These are phyloP conservation scores for Diaporthe caulivora DNA, from an alignment of 2,329 filamentous ascomycete genomes.

Conservation along the genomic window DNA sequence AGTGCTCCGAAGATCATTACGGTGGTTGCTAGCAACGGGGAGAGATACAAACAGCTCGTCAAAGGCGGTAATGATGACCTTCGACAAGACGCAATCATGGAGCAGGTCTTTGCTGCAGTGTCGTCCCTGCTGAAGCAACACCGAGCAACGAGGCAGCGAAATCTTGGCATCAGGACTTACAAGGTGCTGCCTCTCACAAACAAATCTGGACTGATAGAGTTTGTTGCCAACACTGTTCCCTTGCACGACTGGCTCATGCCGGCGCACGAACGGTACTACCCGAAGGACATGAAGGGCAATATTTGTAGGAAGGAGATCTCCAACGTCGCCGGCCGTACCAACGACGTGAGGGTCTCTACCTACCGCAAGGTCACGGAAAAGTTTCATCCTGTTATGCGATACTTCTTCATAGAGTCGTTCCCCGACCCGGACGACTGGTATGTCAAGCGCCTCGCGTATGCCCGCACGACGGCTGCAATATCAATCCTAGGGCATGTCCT, in stretches of 20 bases:
- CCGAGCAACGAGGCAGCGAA: slow-evolving; percentile 86
- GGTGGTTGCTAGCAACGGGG: slow-evolving; percentile 81
- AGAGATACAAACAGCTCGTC: slow-evolving; percentile 87
- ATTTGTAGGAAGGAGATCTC: slow-evolving; percentile 85
- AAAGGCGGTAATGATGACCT: slow-evolving; percentile 97
- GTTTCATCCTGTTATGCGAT: slow-evolving; percentile 93
- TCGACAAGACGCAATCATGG: slow-evolving; percentile 98
- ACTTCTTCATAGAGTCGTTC: slow-evolving; percentile 97
- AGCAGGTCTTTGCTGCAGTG: slow-evolving; percentile 97
- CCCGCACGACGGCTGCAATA: slow-evolving; percentile 91
- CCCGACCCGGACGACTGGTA: slow-evolving; percentile 98
- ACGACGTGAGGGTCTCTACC: slow-evolving; percentile 77
- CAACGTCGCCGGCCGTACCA: slow-evolving; percentile 76
- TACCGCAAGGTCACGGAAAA: slow-evolving; percentile 84
- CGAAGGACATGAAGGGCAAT: slow-evolving; percentile 81
- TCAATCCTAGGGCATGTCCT: slow-evolving; percentile 95
- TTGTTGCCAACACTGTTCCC: slow-evolving; percentile 92
- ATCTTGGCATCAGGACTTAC: slow-evolving; percentile 93
- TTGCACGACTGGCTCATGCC: slow-evolving; percentile 93
- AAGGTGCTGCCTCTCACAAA: slow-evolving; percentile 93
- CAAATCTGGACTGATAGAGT: slow-evolving; percentile 93
- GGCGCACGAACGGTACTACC: slow-evolving; percentile 88
- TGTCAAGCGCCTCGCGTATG: slow-evolving; percentile 87
- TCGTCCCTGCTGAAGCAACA: slow-evolving; percentile 90
- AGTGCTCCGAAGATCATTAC: slow-evolving; percentile 96